These are phyloP conservation scores for Lyophyllum decastes DNA, from an alignment of 768 basidiomycete species.

Conservation along the genomic window DNA sequence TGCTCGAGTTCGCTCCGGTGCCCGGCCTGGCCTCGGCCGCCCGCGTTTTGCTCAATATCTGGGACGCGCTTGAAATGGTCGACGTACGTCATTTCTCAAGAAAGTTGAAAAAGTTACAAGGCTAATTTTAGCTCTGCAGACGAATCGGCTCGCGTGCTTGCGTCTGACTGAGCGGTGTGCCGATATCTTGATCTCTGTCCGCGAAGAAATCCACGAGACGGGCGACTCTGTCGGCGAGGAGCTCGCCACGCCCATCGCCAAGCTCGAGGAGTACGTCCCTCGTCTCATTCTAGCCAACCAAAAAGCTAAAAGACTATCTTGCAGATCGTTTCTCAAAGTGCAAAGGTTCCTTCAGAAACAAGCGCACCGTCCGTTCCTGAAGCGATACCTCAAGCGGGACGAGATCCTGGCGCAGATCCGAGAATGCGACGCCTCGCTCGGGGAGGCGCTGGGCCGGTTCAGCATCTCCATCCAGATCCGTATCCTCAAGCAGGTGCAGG, in stretches of 20 bases:
- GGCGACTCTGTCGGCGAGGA: slow-evolving; percentile 51
- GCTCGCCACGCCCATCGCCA: slow-evolving; percentile 49
- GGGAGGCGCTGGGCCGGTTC: slow-evolving; percentile 61
- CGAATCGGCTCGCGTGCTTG: slow-evolving; percentile 66
- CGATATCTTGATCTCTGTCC: slow-evolving; percentile 61
- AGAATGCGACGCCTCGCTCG: slow-evolving; percentile 52
- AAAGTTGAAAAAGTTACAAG: neutral
- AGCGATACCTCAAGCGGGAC: slow-evolving; percentile 75
- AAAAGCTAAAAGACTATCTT: too few relatives aligned
- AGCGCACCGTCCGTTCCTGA: slow-evolving; percentile 68
- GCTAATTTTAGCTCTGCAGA: slow-evolving; percentile 37
- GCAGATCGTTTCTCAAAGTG: slow-evolving; percentile 44
- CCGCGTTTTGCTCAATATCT: slow-evolving; percentile 55
- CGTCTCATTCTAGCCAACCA: neutral
- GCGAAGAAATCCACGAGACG: slow-evolving; percentile 61
- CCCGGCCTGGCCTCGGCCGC: slow-evolving; percentile 56
- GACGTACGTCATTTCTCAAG: slow-evolving; percentile 49
- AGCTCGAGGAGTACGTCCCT: slow-evolving; percentile 46
- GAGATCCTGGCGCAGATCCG: slow-evolving; percentile 60
- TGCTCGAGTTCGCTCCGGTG: slow-evolving; percentile 53
- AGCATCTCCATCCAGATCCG: slow-evolving; percentile 57
- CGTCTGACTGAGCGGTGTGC: slow-evolving; percentile 77
- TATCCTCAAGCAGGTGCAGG: slow-evolving; percentile 49
- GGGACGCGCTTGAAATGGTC: slow-evolving; percentile 61
- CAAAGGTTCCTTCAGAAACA: slow-evolving; percentile 58